Conservation (phyloP, 2,329 filamentous ascomycete species). For the Alternaria conjuncta region DNA sequence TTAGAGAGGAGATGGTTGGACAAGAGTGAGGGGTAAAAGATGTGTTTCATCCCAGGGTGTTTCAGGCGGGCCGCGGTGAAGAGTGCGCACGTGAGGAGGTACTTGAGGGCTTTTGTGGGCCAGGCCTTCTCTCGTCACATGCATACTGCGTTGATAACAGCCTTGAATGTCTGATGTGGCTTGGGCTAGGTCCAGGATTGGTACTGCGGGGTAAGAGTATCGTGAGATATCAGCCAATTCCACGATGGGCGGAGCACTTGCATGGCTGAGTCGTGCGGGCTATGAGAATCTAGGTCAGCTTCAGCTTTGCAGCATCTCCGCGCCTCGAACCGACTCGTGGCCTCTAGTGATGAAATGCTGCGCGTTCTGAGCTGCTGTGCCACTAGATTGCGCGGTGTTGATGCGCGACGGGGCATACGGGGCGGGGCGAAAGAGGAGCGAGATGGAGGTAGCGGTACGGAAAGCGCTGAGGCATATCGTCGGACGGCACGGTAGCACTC, state of each 20-base stretch:
- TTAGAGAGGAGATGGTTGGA: neutral
- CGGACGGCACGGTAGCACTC: constrained; percentile 2
- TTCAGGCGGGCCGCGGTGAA: neutral
- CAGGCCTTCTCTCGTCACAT: neutral
- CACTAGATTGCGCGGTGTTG: constrained; percentile 13
- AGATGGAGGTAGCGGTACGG: neutral
- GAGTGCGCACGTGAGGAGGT: neutral
- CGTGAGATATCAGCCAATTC: neutral
- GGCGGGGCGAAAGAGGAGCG: constrained; percentile 1
- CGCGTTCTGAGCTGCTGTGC: constrained; percentile 10
- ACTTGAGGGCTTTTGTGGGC: neutral
- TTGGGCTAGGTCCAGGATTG: neutral
- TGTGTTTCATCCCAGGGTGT: neutral
- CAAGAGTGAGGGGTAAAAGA: neutral
- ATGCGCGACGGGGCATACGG: neutral
- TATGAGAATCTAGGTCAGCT: neutral
- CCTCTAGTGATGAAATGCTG: constrained; percentile 8
- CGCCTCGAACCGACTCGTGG: neutral
- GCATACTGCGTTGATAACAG: neutral
- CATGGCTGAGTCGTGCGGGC: neutral
- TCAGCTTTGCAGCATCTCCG: neutral
- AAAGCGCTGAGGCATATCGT: neutral
- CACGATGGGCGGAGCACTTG: neutral
- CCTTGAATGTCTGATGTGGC: neutral
- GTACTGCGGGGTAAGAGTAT: constrained; percentile 5